Base-by-base conservation (phyloP, 768 basidiomycete species). In the Lentinus tigrinus region DNA sequence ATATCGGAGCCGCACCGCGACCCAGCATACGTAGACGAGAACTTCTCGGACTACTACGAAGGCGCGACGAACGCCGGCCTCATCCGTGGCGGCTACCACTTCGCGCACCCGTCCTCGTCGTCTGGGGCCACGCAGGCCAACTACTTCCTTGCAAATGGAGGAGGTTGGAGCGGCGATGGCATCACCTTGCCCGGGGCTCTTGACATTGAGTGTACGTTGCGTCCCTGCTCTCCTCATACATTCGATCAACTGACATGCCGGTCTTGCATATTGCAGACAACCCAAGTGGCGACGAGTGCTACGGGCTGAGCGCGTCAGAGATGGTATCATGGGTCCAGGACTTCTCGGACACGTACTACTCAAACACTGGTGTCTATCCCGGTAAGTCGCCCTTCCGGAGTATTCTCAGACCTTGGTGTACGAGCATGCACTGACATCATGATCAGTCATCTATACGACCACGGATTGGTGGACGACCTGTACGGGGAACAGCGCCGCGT, bases 391-490 rank as follows among this genome's bases (percentile, higher is more conserved):
- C n/a, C n/a, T n/a, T n/a, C n/a, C n/a, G n/a, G n/a, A n/a, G n/a
- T n/a, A n/a, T n/a, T n/a, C n/a, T n/a, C n/a, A n/a, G n/a, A n/a
- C n/a, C 4, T 48, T 13, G 61, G 16, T 43, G 5, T 2, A 44
- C 11, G 11, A 42, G 24, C 27, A 3, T 19, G 48, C 26, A 23
- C 4, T 34, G 19, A 5, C 10, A n/a, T 17, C 24, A 37, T 39
- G 26, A 31, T 31, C 54, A 81, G 82, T 82, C 39, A 84, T 87
- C 55, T 87, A 87, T 62, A 82, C 82, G 28, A 84, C 81, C 4
- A 85, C 83, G 11, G 74, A 80, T 67, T 88, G 87, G 87, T 89
- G 87, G 87, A 80, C 63, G 10, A 77, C 75, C 9, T 89, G 87
- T 68, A 88, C 87, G 2, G 84, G 81, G 0, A 82, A 85, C 67